Base-by-base conservation (phyloP, 2,329 filamentous ascomycete genomes). In the Colletotrichum spinosum region DNA sequence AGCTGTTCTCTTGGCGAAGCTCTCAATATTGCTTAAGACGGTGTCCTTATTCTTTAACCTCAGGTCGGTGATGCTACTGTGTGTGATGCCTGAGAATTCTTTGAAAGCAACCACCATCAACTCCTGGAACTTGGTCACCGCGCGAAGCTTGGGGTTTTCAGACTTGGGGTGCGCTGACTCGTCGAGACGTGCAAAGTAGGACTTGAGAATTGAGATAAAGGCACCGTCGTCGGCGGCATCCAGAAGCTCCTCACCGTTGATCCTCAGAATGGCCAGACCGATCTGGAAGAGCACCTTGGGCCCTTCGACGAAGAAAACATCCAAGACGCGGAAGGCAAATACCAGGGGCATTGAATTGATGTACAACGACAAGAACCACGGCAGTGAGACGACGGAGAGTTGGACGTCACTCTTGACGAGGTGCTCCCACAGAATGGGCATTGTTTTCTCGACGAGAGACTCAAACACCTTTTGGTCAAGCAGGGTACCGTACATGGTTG, bases 291-390 rank as follows among this genome's bases (percentile, higher is more conserved):
- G 83, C 2, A 98, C 96, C 79, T 98, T 98, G 13, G 96, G 95
- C 0, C 96, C 96, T 78, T 99, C 96, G 45, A 99, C 88, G 79
- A 99, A 99, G 82, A 99, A 99, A 54, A 99, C 95, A 73, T 99
- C 96, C 68, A 99, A 80, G 53, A 99, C 96, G 60, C 96, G 88
- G 78, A 98, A 99, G 50, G 96, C 96, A 78, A 98, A 99, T 2
- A 98, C 94, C 13, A 99, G 84, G 5, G 96, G 96, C 96, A 99
- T 99, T 2, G 95, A 98, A 84, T 99, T 99, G 83, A 99, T 97
- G 79, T 98, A 99, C 15, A 99, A 85, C 6, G 95, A 98, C 60
- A 99, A 84, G 76, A 99, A 99, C 96, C 96, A 99, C 3, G 96
- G 96, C 48, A 99, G 84, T 9, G 95, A 98, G 13, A 98, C 96